Conservation (phyloP, 139 green algal genomes). For the Desmodesmus armatus region DNA sequence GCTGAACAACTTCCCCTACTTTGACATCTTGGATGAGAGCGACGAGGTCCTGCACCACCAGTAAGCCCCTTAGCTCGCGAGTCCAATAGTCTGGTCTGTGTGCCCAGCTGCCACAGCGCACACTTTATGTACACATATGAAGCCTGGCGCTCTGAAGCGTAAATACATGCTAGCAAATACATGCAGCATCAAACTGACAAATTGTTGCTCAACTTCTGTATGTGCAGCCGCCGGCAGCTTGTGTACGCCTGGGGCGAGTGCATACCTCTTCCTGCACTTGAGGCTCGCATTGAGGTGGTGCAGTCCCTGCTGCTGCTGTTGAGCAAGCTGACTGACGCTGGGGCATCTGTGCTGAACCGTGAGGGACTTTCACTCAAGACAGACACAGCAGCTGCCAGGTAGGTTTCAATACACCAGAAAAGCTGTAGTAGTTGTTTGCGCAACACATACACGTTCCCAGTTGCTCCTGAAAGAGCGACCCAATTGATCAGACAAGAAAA, state of each 20-base stretch:
- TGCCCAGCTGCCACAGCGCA: not conserved
- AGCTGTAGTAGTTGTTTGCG: not conserved
- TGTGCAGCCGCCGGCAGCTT: no score
- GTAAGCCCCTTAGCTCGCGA: no score
- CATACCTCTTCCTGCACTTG: conserved; percentile 20
- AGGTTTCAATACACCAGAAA: no score
- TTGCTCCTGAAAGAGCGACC: no score
- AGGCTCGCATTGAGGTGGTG: conserved; percentile 37
- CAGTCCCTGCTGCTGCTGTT: conserved; percentile 55
- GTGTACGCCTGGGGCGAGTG: conserved; percentile 61
- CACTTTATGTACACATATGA: not conserved
- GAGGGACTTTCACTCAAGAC: not conserved
- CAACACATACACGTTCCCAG: not conserved
- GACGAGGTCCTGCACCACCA: conserved; percentile 75
- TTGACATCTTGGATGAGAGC: conserved; percentile 75
- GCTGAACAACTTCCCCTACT: conserved; percentile 51
- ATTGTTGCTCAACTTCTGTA: no score
- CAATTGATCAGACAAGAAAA: no score
- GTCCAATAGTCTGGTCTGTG: not conserved
- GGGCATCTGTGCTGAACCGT: not conserved
- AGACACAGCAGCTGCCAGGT: not conserved
- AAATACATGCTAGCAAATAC: not conserved
- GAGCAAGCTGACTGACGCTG: conserved; percentile 16
- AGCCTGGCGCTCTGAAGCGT: not conserved
- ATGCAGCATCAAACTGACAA: not conserved